Percentiles rank a stretch among this genome's conserved stretches.
These are phyloP conservation scores for Corchorus olitorius DNA, from an alignment of 345 rosid species.

Conservation along the genomic window DNA sequence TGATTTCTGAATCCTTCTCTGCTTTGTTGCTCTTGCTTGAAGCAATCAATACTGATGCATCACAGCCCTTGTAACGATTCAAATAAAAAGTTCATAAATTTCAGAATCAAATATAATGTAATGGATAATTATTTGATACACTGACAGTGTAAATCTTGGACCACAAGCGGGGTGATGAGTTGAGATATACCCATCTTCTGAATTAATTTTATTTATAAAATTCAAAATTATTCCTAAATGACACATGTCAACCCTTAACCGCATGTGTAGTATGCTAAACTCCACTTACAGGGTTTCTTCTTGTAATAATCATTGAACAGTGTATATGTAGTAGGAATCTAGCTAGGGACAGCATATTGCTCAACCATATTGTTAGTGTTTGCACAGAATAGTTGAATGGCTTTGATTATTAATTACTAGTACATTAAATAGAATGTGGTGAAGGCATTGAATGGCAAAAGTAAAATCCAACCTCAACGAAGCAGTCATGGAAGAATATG, in stretches of 20 bases:
- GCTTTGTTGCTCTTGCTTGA: constrained; percentile 15
- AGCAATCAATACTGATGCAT: constrained; percentile 28
- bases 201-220: too few relatives aligned
- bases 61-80: constrained; percentile 19
- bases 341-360: too few relatives aligned
- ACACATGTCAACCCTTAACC: too few relatives aligned
- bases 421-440: not conserved
- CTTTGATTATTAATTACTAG: not conserved
- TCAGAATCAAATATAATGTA: not conserved
- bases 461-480: not conserved
- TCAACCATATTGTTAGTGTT: too few relatives aligned
- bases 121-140: too few relatives aligned
- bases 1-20: constrained; percentile 30
- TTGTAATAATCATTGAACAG: not conserved
- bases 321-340: too few relatives aligned
- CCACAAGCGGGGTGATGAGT: too few relatives aligned
- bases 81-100: not conserved
- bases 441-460: not conserved
- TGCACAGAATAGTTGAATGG: not conserved
- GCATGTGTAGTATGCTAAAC: too few relatives aligned
- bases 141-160: too few relatives aligned
- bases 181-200: too few relatives aligned
- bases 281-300: too few relatives aligned
- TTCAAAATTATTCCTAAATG: too few relatives aligned
- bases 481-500: constrained; percentile 1